phyloP scores from a whole-genome alignment of 345 rosid genomes.

The Turritis glabra region DNA sequence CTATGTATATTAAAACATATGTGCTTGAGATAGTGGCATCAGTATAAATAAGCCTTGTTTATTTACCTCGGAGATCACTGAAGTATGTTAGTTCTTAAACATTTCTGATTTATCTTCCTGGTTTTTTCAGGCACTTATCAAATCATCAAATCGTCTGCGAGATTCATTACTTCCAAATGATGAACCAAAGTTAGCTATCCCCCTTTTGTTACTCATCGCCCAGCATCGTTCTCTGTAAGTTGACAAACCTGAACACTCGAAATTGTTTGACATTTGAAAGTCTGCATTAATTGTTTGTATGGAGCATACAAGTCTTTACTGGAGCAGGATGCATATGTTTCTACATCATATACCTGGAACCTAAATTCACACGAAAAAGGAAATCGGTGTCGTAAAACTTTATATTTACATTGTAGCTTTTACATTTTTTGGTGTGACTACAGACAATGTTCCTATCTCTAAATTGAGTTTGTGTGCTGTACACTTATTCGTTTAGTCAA shows the following conservation, averaged over 20 bases:
- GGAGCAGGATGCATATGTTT: constrained; percentile 1
- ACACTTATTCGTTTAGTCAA: constrained; percentile 10
- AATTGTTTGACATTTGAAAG: constrained; percentile 21
- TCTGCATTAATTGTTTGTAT: constrained; percentile 18
- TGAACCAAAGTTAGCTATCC: constrained; percentile 90
- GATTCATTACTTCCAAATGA: constrained; percentile 94
- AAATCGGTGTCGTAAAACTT: constrained; percentile 4
- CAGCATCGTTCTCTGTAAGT: constrained; percentile 97
- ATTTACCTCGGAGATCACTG: background rate
- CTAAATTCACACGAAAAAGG: constrained; percentile 1
- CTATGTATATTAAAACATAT: constrained; percentile 3
- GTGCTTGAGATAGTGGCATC: constrained; percentile 16
- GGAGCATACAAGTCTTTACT: constrained; percentile 15
- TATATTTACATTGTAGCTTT: constrained; percentile 20
- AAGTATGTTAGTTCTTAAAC: background rate
- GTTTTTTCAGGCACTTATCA: constrained; percentile 77
- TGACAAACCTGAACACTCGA: constrained; percentile 12
- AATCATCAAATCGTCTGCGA: constrained; percentile 88
- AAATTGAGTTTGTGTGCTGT: constrained; percentile 14
- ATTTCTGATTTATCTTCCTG: constrained; percentile 16
- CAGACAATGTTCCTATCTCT: constrained; percentile 12
- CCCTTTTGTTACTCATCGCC: constrained; percentile 86
- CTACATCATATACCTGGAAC: constrained; percentile 17
- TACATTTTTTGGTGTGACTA: constrained; percentile 16
- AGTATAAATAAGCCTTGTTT: background rate